Evolutionary conservation across 2,329 filamentous ascomycete species (phyloP), one percentile per base, ranked within the genome.

Genomic region (Rutstroemia sp.): DNA sequence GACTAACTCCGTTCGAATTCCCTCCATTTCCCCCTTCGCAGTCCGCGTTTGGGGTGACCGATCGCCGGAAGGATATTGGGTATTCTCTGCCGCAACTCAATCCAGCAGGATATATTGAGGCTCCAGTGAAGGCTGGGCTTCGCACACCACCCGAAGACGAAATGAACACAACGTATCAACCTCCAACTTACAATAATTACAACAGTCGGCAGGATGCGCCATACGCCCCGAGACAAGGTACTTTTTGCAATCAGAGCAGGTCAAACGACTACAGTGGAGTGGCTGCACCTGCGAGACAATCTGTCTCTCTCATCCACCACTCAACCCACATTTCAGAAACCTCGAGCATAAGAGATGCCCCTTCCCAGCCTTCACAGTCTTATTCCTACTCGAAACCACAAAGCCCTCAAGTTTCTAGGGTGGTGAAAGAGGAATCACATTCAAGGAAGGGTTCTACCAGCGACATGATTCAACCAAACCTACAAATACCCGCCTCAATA

Each of bases 401-500:
- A 37, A 69, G 64, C 49, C 65, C 65, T 16, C 52, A 58, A 37
- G 56, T 59, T 10, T 47, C 52, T 30, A 58, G 54, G 27, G 57
- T 61, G 50, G 56, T 19, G 19, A n/a, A n/a, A 12, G 19, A 12
- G n/a, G 42, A 45, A 21, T 21, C 61, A 49, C 58, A 57, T 39
- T 59, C 48, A 54, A 65, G 51, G 39, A 67, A 61, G 45, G 64
- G 58, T 42, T 54, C 59, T 34, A 62, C 53, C 19, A 61, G 58
- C 21, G 64, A 68, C 37, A 51, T 57, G 38, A 68, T 69, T 12
- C 53, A 62, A 49, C 61, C 66, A 4, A 66, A 61, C 52, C 75
- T 92, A 39, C 83, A 87, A 65, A 85, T 95, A 42, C 90, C 90
- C 6, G 75, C 78, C 46, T 86, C 88, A 39, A 90, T 95, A 67